Percentiles rank a stretch among this genome's conserved stretches.
These are phyloP conservation scores for Rhinocladiella similis DNA, from an alignment of 2,329 filamentous ascomycete genomes.

Conservation along the genomic window DNA sequence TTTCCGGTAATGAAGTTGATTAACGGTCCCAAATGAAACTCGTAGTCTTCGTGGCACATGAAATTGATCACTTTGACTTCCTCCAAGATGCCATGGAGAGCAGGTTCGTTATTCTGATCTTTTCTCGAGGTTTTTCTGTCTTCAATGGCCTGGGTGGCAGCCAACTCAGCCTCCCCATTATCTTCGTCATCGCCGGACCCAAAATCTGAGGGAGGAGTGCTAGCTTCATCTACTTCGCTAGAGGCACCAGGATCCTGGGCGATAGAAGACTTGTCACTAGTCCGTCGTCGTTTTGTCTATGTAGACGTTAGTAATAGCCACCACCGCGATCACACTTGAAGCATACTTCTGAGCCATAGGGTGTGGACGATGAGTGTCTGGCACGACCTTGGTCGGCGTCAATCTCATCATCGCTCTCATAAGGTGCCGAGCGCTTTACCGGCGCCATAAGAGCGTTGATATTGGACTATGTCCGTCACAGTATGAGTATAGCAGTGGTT, in stretches of 20 bases:
- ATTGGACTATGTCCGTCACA: not conserved
- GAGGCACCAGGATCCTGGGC: slow-evolving; percentile 1
- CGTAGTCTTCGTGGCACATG: slow-evolving; percentile 87
- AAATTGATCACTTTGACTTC: slow-evolving; percentile 87
- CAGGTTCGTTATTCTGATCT: slow-evolving; percentile 68
- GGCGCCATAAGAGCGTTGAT: slow-evolving; percentile 9
- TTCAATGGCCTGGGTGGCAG: slow-evolving; percentile 64
- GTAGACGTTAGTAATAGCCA: slow-evolving; percentile 3
- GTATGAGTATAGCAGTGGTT: not conserved
- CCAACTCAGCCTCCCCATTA: slow-evolving; percentile 50
- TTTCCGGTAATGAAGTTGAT: slow-evolving; percentile 99
- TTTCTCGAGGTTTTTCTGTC: slow-evolving; percentile 48
- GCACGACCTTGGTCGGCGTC: not conserved
- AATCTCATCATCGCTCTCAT: slow-evolving; percentile 7
- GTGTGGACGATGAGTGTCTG: slow-evolving; percentile 7
- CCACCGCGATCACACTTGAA: not conserved
- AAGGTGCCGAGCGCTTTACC: slow-evolving; percentile 12
- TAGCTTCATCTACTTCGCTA: slow-evolving; percentile 19
- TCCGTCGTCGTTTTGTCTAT: slow-evolving; percentile 27
- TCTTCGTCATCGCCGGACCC: slow-evolving; percentile 21
- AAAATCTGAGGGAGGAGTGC: slow-evolving; percentile 22
- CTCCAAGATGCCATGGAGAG: slow-evolving; percentile 84
- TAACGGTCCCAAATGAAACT: slow-evolving; percentile 82
- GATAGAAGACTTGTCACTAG: slow-evolving; percentile 23
- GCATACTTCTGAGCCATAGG: slow-evolving; percentile 13